Evolutionary conservation across 768 basidiomycete species (phyloP).

Genomic region (Pulveroboletus sp.): DNA sequence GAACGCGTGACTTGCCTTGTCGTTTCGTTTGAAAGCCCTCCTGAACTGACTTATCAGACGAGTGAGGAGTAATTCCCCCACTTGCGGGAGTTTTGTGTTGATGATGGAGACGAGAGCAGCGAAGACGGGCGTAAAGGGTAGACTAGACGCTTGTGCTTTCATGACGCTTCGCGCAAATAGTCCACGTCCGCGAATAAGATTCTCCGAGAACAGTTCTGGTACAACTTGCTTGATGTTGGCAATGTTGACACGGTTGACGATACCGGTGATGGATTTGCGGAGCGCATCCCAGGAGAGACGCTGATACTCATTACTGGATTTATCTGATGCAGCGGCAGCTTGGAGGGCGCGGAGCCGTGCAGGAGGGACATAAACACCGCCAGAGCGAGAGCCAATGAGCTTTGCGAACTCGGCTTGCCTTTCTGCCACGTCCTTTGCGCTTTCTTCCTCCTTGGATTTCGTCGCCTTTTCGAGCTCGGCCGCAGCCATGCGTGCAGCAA

Average conservation of each 20-base stretch:
- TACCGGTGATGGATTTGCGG: conserved; percentile 97
- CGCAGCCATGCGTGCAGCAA: conserved; percentile 67
- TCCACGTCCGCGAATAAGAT: conserved; percentile 90
- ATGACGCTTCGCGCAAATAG: conserved; percentile 92
- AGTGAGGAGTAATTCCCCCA: conserved; percentile 87
- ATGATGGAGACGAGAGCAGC: conserved; percentile 91
- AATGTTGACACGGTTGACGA: conserved; percentile 98
- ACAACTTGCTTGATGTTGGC: conserved; percentile 94
- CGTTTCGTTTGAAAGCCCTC: conserved; percentile 92
- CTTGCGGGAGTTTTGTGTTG: conserved; percentile 96
- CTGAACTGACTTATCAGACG: conserved; percentile 94
- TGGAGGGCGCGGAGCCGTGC: conserved; percentile 90
- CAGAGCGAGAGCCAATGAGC: conserved; percentile 74
- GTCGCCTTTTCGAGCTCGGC: conserved; percentile 62
- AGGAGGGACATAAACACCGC: conserved; percentile 96
- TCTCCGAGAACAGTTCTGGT: conserved; percentile 90
- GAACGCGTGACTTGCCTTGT: conserved; percentile 67
- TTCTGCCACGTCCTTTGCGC: conserved; percentile 51
- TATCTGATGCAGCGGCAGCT: conserved; percentile 77
- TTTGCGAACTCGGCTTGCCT: conserved; percentile 89
- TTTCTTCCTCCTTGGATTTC: conserved; percentile 48
- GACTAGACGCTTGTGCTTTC: conserved; percentile 96
- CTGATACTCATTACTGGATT: conserved; percentile 86
- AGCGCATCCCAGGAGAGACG: conserved; percentile 96
- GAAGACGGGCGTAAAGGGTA: conserved; percentile 97